Percentiles rank a stretch among this genome's conserved stretches.
These are phyloP conservation scores for Trifolium dubium DNA, from an alignment of 306 rosid genomes.

Conservation along the genomic window DNA sequence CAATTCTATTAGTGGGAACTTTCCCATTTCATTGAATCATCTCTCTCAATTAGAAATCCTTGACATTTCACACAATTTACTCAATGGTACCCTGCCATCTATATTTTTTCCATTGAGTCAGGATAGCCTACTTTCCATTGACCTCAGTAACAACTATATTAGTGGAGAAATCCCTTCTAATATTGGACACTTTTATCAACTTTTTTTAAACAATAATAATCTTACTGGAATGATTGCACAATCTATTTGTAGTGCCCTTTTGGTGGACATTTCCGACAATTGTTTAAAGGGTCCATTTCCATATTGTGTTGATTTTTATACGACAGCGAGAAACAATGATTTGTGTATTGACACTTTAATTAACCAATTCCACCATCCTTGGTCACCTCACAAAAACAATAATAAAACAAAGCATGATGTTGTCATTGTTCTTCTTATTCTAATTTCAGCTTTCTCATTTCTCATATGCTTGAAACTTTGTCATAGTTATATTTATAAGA, in stretches of 20 bases:
- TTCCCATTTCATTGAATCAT: no score
- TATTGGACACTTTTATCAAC: neutral
- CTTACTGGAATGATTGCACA: neutral
- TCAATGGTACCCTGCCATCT: neutral
- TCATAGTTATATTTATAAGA: neutral
- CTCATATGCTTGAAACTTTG: neutral
- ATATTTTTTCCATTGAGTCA: neutral
- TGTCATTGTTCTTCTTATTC: neutral
- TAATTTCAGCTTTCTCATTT: neutral
- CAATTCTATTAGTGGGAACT: neutral
- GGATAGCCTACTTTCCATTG: no score
- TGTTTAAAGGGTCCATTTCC: neutral
- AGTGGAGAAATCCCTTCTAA: neutral
- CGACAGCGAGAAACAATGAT: no score
- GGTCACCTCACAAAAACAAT: neutral
- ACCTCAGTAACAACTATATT: neutral
- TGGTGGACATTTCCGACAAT: neutral
- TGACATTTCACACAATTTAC: neutral
- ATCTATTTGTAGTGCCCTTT: neutral
- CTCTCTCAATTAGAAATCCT: neutral
- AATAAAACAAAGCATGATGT: neutral
- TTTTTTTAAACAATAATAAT: no score
- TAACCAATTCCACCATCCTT: neutral
- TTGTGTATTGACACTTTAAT: rapidly evolving
- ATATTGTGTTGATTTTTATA: neutral